phyloP scores from a whole-genome alignment of 2,329 filamentous ascomycete genomes.

The Magnaporthiopsis rhizophila region DNA sequence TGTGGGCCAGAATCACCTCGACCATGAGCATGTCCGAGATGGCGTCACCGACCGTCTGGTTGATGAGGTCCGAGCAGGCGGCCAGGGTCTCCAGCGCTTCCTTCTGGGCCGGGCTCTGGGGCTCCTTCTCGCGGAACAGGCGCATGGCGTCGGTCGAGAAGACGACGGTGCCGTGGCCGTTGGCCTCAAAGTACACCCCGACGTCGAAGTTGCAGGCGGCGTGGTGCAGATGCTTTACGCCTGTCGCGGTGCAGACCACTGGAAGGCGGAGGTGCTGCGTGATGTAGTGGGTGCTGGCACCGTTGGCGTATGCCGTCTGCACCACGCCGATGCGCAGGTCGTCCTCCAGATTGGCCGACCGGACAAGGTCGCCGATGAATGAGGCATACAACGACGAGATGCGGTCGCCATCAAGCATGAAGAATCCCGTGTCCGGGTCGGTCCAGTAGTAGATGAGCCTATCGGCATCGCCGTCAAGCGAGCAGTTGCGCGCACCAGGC shows the following conservation, averaged over 20 bases:
- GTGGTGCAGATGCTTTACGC: constrained; percentile 96
- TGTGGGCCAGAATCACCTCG: constrained; percentile 92
- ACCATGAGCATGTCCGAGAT: constrained; percentile 94
- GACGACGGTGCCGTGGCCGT: constrained; percentile 92
- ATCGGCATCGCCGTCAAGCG: constrained; percentile 91
- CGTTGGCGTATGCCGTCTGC: constrained; percentile 97
- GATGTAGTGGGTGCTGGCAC: constrained; percentile 86
- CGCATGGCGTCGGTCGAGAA: constrained; percentile 81
- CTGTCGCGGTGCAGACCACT: constrained; percentile 87
- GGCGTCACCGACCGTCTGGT: constrained; percentile 95
- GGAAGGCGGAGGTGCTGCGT: constrained; percentile 80
- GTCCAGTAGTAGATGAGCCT: constrained; percentile 92
- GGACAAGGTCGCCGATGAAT: constrained; percentile 84
- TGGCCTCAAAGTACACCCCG: constrained; percentile 97
- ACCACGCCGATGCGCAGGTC: constrained; percentile 89
- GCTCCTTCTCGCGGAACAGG: constrained; percentile 69
- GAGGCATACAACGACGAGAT: constrained; percentile 82
- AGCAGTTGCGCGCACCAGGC: constrained; percentile 73
- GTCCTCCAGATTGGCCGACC: constrained; percentile 67
- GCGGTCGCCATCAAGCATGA: constrained; percentile 90
- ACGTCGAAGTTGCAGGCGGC: constrained; percentile 93
- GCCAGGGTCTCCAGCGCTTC: constrained; percentile 78
- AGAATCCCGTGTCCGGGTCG: constrained; percentile 75
- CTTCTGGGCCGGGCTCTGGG: constrained; percentile 86
- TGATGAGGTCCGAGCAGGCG: constrained; percentile 84